A percentile compares a stretch with the other conserved stretches of the same genome.
These are phyloP conservation scores for Isochrysis galbana DNA, from an alignment of 78 protist species.

Conservation along the genomic window DNA sequence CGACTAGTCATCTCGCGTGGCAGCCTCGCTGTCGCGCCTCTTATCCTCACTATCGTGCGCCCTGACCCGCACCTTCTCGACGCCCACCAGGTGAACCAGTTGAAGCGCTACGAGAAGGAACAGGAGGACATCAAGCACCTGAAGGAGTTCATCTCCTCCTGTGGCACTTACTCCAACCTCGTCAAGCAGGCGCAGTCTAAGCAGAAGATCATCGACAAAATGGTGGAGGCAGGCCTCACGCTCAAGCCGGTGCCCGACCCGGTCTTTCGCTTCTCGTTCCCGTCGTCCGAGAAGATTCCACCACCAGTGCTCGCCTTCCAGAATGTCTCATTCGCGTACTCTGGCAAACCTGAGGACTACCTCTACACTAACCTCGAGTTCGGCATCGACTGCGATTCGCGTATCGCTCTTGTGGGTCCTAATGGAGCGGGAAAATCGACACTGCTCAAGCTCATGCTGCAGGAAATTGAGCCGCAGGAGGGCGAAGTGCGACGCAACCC, in stretches of 20 bases:
- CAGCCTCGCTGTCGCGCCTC: too few species aligned
- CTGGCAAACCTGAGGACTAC: constrained; percentile 67
- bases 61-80: constrained; percentile 63
- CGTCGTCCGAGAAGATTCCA: constrained; percentile 71
- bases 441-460: constrained; percentile 86
- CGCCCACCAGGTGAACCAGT: constrained; percentile 72
- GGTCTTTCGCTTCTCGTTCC: constrained; percentile 72
- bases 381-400: constrained; percentile 77
- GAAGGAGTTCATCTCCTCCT: constrained; percentile 76
- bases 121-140: constrained; percentile 89
- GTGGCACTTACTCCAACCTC: constrained; percentile 31
- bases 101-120: constrained; percentile 80
- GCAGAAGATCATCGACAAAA: constrained; percentile 79
- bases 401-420: constrained; percentile 92
- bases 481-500: constrained; percentile 73
- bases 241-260: constrained; percentile 67
- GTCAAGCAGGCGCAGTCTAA: constrained; percentile 67
- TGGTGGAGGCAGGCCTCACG: constrained; percentile 85
- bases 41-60: constrained; percentile 65
- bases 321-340: constrained; percentile 83
- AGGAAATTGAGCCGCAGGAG: constrained; percentile 75
- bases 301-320: constrained; percentile 84
- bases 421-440: constrained; percentile 91
- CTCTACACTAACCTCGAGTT: constrained; percentile 81
- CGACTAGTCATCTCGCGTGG: too few species aligned